Evolutionary conservation across 805 yeast species (phyloP).

Genomic region (Saccharomyces jurei): DNA sequence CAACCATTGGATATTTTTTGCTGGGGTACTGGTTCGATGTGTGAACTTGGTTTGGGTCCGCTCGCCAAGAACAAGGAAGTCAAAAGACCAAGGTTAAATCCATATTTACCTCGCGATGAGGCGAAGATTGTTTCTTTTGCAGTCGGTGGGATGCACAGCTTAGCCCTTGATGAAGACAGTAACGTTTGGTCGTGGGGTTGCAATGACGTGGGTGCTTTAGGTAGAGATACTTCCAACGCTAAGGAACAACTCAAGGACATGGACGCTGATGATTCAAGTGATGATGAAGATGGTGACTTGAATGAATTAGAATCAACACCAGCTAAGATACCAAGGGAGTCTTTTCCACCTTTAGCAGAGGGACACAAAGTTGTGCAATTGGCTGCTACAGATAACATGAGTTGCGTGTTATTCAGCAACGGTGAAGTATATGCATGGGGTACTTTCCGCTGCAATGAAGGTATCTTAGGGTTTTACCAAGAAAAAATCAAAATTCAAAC

Average conservation of each 20-base stretch:
- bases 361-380: conserved; percentile 60
- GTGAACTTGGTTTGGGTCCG: conserved; percentile 97
- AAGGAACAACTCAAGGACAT: conserved; percentile 61
- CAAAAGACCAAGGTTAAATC: conserved; percentile 89
- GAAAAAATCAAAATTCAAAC: conserved; percentile 55
- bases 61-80: conserved; percentile 86
- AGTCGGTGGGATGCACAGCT: conserved; percentile 92
- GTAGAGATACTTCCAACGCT: conserved; percentile 69
- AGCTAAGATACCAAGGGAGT: conserved; percentile 47
- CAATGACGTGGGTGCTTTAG: conserved; percentile 85
- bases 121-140: conserved; percentile 77
- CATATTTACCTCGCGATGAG: conserved; percentile 54
- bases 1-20: conserved; percentile 68
- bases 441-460: conserved; percentile 89
- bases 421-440: conserved; percentile 98
- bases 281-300: conserved; percentile 69
- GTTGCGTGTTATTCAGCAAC: conserved; percentile 66
- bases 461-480: conserved; percentile 69
- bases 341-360: conserved; percentile 49
- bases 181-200: conserved; percentile 98
- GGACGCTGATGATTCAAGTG: conserved; percentile 50
- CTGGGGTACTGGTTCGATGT: conserved; percentile 96
- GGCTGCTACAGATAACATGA: conserved; percentile 87
- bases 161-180: conserved; percentile 71
- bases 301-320: conserved; percentile 90